Evolutionary conservation across 768 basidiomycete species (phyloP).

Genomic region (Porpolomopsis calyptriformis): DNA sequence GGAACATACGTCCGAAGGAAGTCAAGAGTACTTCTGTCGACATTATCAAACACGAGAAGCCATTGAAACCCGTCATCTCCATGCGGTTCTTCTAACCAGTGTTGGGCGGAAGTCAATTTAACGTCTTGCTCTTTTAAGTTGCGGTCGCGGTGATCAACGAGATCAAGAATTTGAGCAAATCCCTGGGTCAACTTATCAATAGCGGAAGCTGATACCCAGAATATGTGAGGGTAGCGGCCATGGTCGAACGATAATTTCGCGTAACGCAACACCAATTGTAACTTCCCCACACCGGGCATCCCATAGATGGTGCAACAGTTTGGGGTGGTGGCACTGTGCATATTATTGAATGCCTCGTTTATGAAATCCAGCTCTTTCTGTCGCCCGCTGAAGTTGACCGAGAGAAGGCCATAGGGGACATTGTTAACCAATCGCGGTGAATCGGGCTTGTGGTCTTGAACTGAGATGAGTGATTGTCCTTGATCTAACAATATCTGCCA

Average conservation of each 20-base stretch:
- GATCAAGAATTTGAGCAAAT: not conserved
- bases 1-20: not conserved
- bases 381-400: not conserved
- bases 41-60: slow-evolving; percentile 1
- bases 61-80: not conserved
- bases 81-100: not conserved
- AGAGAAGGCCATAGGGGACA: not conserved
- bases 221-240: not conserved
- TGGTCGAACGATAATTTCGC: not conserved
- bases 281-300: not conserved
- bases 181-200: not conserved
- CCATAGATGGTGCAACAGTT: not conserved
- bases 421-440: too few relatives aligned
- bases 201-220: not conserved
- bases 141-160: not conserved
- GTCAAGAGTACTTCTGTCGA: not conserved
- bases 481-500: too few relatives aligned
- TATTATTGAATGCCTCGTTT: not conserved
- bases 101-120: not conserved
- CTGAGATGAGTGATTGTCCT: too few relatives aligned
- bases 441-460: too few relatives aligned
- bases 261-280: not conserved
- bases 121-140: not conserved
- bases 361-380: not conserved
- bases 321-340: not conserved